These are phyloP conservation scores for Silene uniflora DNA, from an alignment of 148 eudicot species.

Conservation along the genomic window DNA sequence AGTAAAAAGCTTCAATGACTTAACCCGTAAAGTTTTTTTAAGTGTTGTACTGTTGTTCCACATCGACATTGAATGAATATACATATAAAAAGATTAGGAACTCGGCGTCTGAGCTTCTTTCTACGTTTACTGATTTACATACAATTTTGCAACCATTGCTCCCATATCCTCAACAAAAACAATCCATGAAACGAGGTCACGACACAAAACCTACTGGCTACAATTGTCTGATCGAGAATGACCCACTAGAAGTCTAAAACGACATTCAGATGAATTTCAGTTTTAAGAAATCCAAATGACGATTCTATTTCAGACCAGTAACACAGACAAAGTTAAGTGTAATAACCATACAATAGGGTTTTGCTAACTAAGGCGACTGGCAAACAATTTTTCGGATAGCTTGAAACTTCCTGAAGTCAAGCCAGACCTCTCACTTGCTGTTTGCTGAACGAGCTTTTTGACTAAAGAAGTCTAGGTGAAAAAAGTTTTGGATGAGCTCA, in stretches of 20 bases:
- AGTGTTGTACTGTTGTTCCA: constrained; percentile 1
- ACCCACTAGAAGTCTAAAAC: neutral
- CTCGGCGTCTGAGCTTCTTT: neutral
- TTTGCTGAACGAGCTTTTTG: too few species aligned
- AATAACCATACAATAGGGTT: neutral
- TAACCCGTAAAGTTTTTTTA: neutral
- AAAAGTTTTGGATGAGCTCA: too few species aligned
- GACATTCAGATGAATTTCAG: too few species aligned
- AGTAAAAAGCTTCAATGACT: neutral
- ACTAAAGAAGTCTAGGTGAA: too few species aligned
- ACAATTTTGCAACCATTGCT: neutral
- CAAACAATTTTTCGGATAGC: neutral
- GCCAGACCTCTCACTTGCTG: too few species aligned
- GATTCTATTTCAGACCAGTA: neutral
- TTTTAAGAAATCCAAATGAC: neutral
- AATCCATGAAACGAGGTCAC: neutral
- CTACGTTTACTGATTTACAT: neutral
- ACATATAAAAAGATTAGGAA: neutral
- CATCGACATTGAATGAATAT: neutral
- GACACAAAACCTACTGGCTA: neutral
- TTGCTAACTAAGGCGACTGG: neutral
- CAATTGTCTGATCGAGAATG: neutral
- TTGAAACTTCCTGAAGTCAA: neutral
- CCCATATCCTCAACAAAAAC: neutral
- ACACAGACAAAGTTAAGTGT: neutral